A percentile compares a stretch with the other conserved stretches of the same genome.
These are phyloP conservation scores for Erigeron canadensis DNA, from an alignment of 129 eudicot genomes.

Conservation along the genomic window DNA sequence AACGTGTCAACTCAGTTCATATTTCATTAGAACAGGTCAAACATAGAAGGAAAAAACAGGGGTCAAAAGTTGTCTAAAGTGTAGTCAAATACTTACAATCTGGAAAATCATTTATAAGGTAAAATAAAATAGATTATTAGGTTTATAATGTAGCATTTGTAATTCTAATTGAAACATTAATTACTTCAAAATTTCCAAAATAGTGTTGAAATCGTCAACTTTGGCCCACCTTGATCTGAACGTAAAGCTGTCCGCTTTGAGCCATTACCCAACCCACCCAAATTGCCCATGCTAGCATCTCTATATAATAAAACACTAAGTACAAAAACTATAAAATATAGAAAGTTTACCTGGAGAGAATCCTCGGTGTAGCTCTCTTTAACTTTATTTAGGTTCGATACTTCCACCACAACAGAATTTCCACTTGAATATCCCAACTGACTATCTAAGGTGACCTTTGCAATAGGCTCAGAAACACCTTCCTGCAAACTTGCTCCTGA, in stretches of 20 bases:
- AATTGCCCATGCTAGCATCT: no score
- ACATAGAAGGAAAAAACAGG: neutral
- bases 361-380: conserved; percentile 97
- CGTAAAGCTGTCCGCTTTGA: neutral
- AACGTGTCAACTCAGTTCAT: neutral
- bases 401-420: conserved; percentile 93
- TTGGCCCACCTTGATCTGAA: no score
- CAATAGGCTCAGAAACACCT: conserved; percentile 56
- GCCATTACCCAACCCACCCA: no score
- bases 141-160: no score
- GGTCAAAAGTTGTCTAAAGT: neutral
- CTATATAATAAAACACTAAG: no score
- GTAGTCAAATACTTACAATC: neutral
- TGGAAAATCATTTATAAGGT: neutral
- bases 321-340: no score
- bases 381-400: conserved; percentile 91
- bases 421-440: conserved; percentile 69
- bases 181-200: neutral
- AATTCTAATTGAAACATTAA: neutral
- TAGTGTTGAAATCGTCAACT: neutral
- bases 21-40: neutral
- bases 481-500: conserved; percentile 79
- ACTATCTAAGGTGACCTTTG: conserved; percentile 83
- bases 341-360: conserved; percentile 62
- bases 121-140: neutral